A percentile compares a stretch with the other conserved stretches of the same genome.
phyloP scores from a whole-genome alignment of 2,329 filamentous ascomycete species.

The Tricladium varicosporioides region DNA sequence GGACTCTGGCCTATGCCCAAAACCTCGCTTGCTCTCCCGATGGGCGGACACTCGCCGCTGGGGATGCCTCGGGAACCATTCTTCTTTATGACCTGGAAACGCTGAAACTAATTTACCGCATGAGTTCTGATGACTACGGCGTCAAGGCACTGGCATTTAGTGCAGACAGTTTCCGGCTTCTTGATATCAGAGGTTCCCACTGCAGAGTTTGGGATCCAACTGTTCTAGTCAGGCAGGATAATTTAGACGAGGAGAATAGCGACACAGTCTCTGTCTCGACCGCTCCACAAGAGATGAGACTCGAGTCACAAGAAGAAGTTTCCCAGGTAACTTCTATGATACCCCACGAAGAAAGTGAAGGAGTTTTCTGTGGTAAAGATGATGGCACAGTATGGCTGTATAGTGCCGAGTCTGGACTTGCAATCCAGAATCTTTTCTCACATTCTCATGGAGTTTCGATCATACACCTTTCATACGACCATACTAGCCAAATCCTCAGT shows the following conservation, averaged over 20 bases:
- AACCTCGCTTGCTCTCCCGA: constrained; percentile 25
- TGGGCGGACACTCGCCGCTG: constrained; percentile 25
- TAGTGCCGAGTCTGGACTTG: constrained; percentile 16
- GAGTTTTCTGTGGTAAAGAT: constrained; percentile 29
- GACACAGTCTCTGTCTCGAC: constrained; percentile 1
- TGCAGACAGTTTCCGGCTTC: constrained; percentile 32
- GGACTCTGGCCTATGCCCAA: too few relatives aligned
- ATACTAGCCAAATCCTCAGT: constrained; percentile 23
- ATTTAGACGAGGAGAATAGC: constrained; percentile 22
- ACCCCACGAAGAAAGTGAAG: constrained; percentile 15
- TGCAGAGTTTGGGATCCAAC: constrained; percentile 38
- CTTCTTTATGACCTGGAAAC: constrained; percentile 27
- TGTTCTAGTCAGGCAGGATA: constrained; percentile 30
- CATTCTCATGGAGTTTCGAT: constrained; percentile 26
- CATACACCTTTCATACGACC: constrained; percentile 18
- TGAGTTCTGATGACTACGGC: constrained; percentile 28
- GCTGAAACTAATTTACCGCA: constrained; percentile 31
- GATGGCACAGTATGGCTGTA: constrained; percentile 28
- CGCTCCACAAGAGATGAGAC: constrained; percentile 6
- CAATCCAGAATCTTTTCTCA: constrained; percentile 21
- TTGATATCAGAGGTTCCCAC: constrained; percentile 34
- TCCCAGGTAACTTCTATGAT: constrained; percentile 26
- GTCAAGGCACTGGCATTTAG: constrained; percentile 34
- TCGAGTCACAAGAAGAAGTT: constrained; percentile 13
- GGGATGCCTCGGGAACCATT: constrained; percentile 23